Base-by-base conservation (phyloP, 768 basidiomycete species). In the Leucocoprinus sp. region DNA sequence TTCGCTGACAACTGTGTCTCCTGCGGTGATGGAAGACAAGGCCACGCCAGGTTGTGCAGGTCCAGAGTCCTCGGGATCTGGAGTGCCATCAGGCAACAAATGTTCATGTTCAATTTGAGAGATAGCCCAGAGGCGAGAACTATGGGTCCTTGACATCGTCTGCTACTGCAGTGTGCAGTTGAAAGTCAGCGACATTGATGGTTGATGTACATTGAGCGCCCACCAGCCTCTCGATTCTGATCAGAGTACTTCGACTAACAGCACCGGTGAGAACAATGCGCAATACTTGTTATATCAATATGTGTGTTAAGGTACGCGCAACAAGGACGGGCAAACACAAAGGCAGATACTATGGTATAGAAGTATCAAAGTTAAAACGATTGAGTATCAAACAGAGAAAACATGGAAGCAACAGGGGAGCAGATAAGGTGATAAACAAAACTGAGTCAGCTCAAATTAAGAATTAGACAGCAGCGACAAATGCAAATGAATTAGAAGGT, bases 331-430 rank as follows among this genome's bases (percentile, higher is more conserved):
- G 12, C 18, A 37, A 22, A 21, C 14, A 18, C 37, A 38, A 28
- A 31, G 11, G 31, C 24, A 44, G 37, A 34, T 37, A 38, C 37
- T 45, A 45, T 38, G 44, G 37, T 45, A 45, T 45, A 45, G 44
- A 45, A 45, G 15, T 8, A 37, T 21, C 24, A 38, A 31, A 17
- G 26, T 21, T 29, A 14, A 27, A 38, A 22, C 14, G 18, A 45
- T 45, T 45, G 38, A 21, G 5, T 26, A 41, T 28, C 27, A 36
- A 28, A 29, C 37, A 24, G 37, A 31, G 37, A 38, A 38, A 22
- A 27, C 22, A 42, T 39, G 26, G 21, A 27, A 47, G 28, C 29
- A 34, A 40, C 21, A 23, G 8, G 37, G 5, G 24, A 31, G 19
- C 23, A 42, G 37, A 24, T n/a, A 40, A 35, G 28, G 26, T 21